Base-by-base conservation (phyloP, 2,329 filamentous ascomycete species). In the Chaetomiaceae sp. region DNA sequence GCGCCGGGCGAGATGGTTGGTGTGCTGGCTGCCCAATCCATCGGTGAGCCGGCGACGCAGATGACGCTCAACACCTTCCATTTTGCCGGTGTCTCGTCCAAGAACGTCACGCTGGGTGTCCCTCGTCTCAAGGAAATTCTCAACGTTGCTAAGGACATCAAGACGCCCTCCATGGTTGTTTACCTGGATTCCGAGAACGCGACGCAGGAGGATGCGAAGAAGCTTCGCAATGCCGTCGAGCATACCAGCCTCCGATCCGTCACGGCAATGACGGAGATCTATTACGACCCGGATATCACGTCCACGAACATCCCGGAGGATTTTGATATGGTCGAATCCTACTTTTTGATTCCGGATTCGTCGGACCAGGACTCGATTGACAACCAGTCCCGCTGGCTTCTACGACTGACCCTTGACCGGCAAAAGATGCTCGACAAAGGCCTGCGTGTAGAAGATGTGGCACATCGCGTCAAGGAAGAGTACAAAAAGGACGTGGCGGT, bases 51-150 rank as follows among this genome's bases (percentile, higher is more conserved):
- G 33, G 94, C 93, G 18, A 98, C 93, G 1, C 93, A 98, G 74
- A 98, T 98, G 93, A 98, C 93, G 1, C 73, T 98, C 51, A 98
- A 98, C 72, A 98, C 93, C 19, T 98, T 98, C 85, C 93, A 98
- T 76, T 98, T 98, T 67, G 90, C 93, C 67, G 93, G 93, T 95
- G 89, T 98, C 51, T 95, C 94, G 30, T 95, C 91, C 19, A 98
- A 98, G 84, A 98, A 98, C 76, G 91, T 98, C 45, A 98, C 93
- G 0, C 83, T 98, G 39, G 93, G 93, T 88, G 93, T 98, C 35
- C 93, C 93, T 35, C 91, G 93, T 82, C 80, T 98, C 40, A 98
- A 98, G 78, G 93, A 98, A 72, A 98, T 98, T 81, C 77, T 98
- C 48, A 98, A 98, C 66, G 83, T 98, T 49, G 93, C 94, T 0